Evolutionary conservation across 2,329 filamentous ascomycete species (phyloP).

Genomic region (Dactylellina haptotyla): DNA sequence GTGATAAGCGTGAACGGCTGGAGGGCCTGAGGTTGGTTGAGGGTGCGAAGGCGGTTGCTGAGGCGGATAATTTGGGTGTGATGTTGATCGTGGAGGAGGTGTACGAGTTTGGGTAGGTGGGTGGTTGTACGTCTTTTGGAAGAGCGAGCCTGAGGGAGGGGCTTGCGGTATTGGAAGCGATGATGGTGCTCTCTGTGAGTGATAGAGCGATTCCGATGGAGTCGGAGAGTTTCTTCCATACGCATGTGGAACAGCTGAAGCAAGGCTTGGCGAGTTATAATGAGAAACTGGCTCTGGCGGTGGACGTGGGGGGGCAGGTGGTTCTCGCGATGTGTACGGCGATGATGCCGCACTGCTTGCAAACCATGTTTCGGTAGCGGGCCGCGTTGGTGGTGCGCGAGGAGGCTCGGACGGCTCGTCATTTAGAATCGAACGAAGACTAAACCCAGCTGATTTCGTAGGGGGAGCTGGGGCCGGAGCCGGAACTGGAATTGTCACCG

Average conservation of each 20-base stretch:
- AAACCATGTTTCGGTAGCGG: conserved; percentile 39
- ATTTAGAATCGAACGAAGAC: conserved; percentile 42
- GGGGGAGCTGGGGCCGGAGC: conserved; percentile 24
- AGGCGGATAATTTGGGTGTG: conserved; percentile 48
- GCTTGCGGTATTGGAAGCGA: conserved; percentile 28
- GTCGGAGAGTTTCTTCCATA: conserved; percentile 45
- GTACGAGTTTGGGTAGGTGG: conserved; percentile 39
- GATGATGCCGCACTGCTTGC: conserved; percentile 14
- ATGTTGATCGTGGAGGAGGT: conserved; percentile 44
- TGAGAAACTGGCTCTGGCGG: conserved; percentile 47
- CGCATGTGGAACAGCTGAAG: conserved; percentile 33
- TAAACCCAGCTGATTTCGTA: conserved; percentile 29
- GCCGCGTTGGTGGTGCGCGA: not conserved
- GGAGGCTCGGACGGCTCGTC: conserved; percentile 30
- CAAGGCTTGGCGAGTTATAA: conserved; percentile 47
- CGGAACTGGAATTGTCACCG: conserved; percentile 2
- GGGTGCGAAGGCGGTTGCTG: conserved; percentile 45
- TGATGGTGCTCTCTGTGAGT: conserved; percentile 34
- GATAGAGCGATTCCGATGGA: conserved; percentile 36
- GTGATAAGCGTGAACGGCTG: conserved; percentile 30
- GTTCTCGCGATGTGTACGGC: conserved; percentile 27
- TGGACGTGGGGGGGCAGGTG: conserved; percentile 25
- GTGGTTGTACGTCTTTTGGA: conserved; percentile 33
- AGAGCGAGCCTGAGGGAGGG: conserved; percentile 36
- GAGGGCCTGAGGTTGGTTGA: conserved; percentile 13